A percentile compares a stretch with the other conserved stretches of the same genome.
Conservation (phyloP, 768 basidiomycete species). For the Podaxis rugospora region DNA sequence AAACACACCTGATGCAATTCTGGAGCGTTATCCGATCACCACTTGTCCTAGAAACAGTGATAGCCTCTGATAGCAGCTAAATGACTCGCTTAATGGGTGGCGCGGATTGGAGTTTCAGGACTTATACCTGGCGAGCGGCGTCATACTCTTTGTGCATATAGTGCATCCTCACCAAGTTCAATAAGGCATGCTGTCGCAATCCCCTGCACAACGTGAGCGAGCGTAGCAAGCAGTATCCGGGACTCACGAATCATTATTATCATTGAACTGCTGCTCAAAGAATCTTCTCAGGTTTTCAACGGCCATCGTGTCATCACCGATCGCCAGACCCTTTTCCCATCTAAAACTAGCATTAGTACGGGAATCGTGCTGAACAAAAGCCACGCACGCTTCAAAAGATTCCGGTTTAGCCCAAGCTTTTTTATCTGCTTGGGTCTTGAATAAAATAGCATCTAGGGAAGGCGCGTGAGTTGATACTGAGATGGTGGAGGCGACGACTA, state of each 20-base stretch:
- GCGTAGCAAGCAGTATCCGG: not conserved
- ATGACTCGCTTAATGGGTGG: not conserved
- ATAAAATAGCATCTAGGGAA: constrained; percentile 47
- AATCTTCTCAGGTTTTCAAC: constrained; percentile 70
- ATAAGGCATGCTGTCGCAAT: constrained; percentile 72
- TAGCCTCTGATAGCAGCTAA: constrained; percentile 73
- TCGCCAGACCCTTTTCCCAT: constrained; percentile 60
- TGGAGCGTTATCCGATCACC: constrained; percentile 72
- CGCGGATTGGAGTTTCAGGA: not conserved
- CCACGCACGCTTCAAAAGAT: constrained; percentile 53
- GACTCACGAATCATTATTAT: constrained; percentile 74
- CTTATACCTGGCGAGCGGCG: constrained; percentile 60
- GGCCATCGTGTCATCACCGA: constrained; percentile 67
- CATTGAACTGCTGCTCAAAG: constrained; percentile 85
- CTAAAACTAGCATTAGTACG: constrained; percentile 29
- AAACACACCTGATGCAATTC: constrained; percentile 67
- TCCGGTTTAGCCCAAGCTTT: constrained; percentile 62
- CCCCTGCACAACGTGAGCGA: constrained; percentile 41
- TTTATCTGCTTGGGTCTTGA: constrained; percentile 61
- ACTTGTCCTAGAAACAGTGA: constrained; percentile 68
- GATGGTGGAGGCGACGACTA: not conserved
- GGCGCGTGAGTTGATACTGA: not conserved
- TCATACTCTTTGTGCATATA: constrained; percentile 64
- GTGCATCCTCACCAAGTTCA: constrained; percentile 76
- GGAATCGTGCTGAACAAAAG: not conserved